Evolutionary conservation across 2,329 filamentous ascomycete genomes (phyloP), one percentile per base, ranked within the genome.

Genomic region (Alternaria dauci): DNA sequence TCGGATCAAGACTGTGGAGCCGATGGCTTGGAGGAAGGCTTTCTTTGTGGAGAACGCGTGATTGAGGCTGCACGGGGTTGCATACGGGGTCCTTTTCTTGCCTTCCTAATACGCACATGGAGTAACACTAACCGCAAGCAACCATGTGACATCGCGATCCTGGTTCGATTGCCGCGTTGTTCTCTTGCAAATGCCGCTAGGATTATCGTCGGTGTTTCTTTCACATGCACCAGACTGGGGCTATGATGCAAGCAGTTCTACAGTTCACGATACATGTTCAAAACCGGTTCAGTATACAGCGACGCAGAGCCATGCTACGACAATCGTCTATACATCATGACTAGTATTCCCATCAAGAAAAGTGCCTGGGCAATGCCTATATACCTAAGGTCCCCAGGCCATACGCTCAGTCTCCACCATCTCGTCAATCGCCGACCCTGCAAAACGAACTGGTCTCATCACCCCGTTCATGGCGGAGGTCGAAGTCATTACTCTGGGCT

Each of bases 1-100:
- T 30, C 2, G 39, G 38, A 56, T 14, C 20, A 56, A 56, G 43
- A 32, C 34, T 56, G 57, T 59, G 57, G 57, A 46, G 44, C 44
- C n/a, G 52, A 25, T 44, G 8, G 43, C 28, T 44, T 42, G 30
- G 56, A 50, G 36, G 30, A 23, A 52, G 23, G 34, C 23, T 41
- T 41, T 52, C 43, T 55, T 26, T 56, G 58, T 59, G 58, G 52
- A 36, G 58, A 59, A 59, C 34, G 38, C 30, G 34, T 47, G 30
- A 30, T 38, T 38, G 34, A n/a, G 8, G 16, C 14, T 39, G 48
- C 36, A 2, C 38, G n/a, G 42, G 36, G 4, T 30, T 30, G 32
- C 42, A 55, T 42, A 28, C 20, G 43, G 42, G 26, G 12, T 46
- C 44, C 14, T 23, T 32, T 18, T 30, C 23, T 28, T 26, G n/a